Percentiles rank a stretch among this genome's conserved stretches.
Conservation (phyloP, 768 basidiomycete genomes). For the Trametes cubensis region DNA sequence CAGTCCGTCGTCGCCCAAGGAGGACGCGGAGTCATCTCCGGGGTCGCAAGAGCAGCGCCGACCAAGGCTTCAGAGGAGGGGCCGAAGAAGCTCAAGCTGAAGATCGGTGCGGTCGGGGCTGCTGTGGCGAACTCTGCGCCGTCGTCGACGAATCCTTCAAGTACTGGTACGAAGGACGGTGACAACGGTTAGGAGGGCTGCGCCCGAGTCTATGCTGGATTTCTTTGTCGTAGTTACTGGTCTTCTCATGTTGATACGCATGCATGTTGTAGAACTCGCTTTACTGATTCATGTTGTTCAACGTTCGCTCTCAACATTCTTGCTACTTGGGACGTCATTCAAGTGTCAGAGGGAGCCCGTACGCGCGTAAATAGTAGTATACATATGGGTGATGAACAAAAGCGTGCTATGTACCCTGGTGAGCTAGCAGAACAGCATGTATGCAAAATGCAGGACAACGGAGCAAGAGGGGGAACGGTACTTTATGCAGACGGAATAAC, state of each 20-base stretch:
- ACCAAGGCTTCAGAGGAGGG: constrained; percentile 55
- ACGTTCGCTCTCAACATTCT: constrained; percentile 8
- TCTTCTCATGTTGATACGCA: constrained; percentile 23
- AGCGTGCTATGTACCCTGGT: constrained; percentile 33
- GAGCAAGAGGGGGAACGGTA: constrained; percentile 29
- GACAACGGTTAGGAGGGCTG: constrained; percentile 57
- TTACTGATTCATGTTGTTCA: constrained; percentile 27
- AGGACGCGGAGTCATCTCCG: constrained; percentile 28
- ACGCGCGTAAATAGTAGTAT: constrained; percentile 33
- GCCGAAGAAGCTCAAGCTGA: constrained; percentile 76
- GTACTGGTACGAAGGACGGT: constrained; percentile 69
- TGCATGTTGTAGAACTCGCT: constrained; percentile 28
- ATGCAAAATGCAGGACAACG: constrained; percentile 38
- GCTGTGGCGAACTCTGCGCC: constrained; percentile 37
- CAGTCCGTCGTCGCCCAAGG: constrained; percentile 53
- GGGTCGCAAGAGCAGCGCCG: constrained; percentile 31
- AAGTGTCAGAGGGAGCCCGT: background rate
- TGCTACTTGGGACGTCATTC: no score
- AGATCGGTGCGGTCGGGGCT: constrained; percentile 55
- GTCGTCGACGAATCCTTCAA: constrained; percentile 54
- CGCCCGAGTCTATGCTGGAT: constrained; percentile 14
- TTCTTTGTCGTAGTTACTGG: constrained; percentile 20
- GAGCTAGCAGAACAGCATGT: constrained; percentile 35
- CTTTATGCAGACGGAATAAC: constrained; percentile 31
- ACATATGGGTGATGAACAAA: constrained; percentile 30